Conservation (phyloP, 2,329 filamentous ascomycete species). For the Orbilia brochopaga region DNA sequence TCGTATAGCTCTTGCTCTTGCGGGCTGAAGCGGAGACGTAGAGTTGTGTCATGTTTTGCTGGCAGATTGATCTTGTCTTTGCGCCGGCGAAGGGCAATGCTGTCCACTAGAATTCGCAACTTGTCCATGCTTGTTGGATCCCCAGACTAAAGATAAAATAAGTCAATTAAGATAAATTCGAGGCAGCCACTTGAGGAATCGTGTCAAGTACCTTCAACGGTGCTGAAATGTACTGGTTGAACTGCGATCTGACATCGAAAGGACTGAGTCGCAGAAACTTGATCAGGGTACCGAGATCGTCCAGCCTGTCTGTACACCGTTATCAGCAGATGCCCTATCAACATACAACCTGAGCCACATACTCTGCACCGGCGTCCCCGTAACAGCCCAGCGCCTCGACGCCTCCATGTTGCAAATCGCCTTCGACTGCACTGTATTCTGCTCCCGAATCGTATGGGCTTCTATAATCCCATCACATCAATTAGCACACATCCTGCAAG, state of each 20-base stretch:
- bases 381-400: slow-evolving; percentile 58
- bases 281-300: slow-evolving; percentile 64
- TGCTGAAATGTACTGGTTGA: slow-evolving; percentile 62
- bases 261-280: slow-evolving; percentile 61
- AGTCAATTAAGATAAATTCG: slow-evolving; percentile 74
- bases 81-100: slow-evolving; percentile 86
- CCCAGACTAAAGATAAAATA: slow-evolving; percentile 56
- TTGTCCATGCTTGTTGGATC: slow-evolving; percentile 84
- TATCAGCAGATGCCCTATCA: slow-evolving; percentile 4
- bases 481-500: slow-evolving; percentile 21
- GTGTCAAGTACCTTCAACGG: slow-evolving; percentile 76
- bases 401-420: slow-evolving; percentile 55
- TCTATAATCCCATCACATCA: slow-evolving; percentile 58
- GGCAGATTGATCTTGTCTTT: slow-evolving; percentile 91
- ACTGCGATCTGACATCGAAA: slow-evolving; percentile 59
- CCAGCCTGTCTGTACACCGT: slow-evolving; percentile 70
- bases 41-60: slow-evolving; percentile 72
- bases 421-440: slow-evolving; percentile 55
- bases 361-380: slow-evolving; percentile 60
- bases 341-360: slow-evolving; percentile 49
- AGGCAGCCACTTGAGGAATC: slow-evolving; percentile 83
- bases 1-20: slow-evolving; percentile 81
- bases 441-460: slow-evolving; percentile 59
- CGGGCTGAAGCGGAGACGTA: slow-evolving; percentile 73
- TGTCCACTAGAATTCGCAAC: slow-evolving; percentile 86